Base-by-base conservation (phyloP, 148 eudicot genomes). In the Rhododendron simsii region DNA sequence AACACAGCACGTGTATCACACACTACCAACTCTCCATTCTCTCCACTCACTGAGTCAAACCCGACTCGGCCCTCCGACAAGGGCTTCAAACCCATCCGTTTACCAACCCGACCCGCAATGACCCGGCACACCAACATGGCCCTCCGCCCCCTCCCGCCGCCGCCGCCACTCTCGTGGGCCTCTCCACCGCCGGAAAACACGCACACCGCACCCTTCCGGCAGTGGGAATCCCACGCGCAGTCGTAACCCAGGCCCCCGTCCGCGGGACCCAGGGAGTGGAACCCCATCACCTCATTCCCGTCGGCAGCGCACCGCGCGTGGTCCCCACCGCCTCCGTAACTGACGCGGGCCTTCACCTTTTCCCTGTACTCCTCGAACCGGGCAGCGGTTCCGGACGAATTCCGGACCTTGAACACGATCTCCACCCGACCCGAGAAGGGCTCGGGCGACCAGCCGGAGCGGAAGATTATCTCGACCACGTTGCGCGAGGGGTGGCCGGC, bases 241-340 rank as follows among this genome's bases (percentile, higher is more conserved):
- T 88, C 91, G 61, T 87, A 88, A 78, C 84, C 86, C 30, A 75
- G 59, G 75, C 87, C 92, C 39, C 80, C 85, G 37, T 80, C 15
- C 0, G 94, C 88, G 41, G 93, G 90, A 0, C 98, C 98, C 37
- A 94, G 82, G 84, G 95, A 94, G 37, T 91, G 94, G 45, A 96
- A 96, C 87, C 98, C 81, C 99, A 96, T 96, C 87, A 96, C 96
- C 91, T 96, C 99, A 35, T 96, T 96, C 81, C 99, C 99, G 81
- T 96, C 99, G 45, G 98, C 99, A 21, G 89, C 91, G 80, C 99
- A 96, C 73, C 99, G 92, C 48, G 93, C 91, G 87, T 88, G 89
- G 89, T 92, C 94, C 28, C 87, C 94, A 44, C 39, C 78, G 83
- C 80, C 65, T 0, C 84, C 91, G 12, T 87, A 79, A 14, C 87